Evolutionary conservation across 2,329 filamentous ascomycete genomes (phyloP).

Genomic region (Trichoderma endophyticum): DNA sequence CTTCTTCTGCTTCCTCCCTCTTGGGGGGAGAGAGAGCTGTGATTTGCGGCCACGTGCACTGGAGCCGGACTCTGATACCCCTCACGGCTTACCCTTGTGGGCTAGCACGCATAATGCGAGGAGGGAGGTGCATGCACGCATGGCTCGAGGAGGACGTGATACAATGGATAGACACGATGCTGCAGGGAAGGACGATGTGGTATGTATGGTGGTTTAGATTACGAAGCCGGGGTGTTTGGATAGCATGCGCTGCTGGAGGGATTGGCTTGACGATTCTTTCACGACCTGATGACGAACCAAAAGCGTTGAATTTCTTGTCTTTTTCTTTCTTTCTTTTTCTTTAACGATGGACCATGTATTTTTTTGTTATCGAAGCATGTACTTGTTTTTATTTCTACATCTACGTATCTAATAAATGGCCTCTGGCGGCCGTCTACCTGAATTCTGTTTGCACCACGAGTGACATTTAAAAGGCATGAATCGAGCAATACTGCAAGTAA

Average conservation of each 20-base stretch:
- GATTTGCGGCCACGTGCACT: constrained; percentile 12
- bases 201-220: background rate
- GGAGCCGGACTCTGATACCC: constrained; percentile 7
- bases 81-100: constrained; percentile 14
- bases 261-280: constrained; percentile 4
- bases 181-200: constrained; percentile 2
- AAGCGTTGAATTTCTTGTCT: background rate
- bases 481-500: background rate
- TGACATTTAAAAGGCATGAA: background rate
- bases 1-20: constrained; percentile 22
- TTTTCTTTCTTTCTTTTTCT: background rate
- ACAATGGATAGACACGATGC: constrained; percentile 4
- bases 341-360: background rate
- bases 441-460: background rate
- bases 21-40: background rate
- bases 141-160: constrained; percentile 12
- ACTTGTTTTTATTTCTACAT: background rate
- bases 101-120: constrained; percentile 15
- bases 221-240: background rate
- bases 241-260: constrained; percentile 9
- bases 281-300: constrained; percentile 8
- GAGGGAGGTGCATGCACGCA: constrained; percentile 13
- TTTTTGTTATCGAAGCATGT: background rate
- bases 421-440: background rate
- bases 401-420: background rate